phyloP scores from a whole-genome alignment of 2,329 filamentous ascomycete genomes.

The Cytospora piceae region DNA sequence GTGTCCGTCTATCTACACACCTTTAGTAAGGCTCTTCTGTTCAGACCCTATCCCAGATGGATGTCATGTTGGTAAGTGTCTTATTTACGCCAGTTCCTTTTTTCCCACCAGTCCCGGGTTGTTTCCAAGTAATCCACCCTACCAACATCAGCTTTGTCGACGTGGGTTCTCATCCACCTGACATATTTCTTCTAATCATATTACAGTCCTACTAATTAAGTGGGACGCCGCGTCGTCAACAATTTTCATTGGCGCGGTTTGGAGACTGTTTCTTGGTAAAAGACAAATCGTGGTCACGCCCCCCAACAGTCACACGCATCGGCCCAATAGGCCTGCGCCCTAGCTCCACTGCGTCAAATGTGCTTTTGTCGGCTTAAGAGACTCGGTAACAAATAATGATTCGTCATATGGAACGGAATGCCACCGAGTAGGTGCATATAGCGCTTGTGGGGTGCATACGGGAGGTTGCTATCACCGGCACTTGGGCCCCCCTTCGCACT shows the following conservation, averaged over 20 bases:
- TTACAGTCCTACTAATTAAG: not conserved
- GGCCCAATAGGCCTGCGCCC: too few species aligned
- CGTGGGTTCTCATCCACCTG: not conserved
- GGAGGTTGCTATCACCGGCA: slow-evolving; percentile 9
- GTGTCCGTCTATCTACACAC: too few species aligned
- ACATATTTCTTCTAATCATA: not conserved
- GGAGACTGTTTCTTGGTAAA: too few species aligned
- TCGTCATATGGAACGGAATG: not conserved
- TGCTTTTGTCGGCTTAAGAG: too few species aligned
- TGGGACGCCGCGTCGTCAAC: not conserved
- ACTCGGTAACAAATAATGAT: too few species aligned
- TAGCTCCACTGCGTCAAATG: too few species aligned
- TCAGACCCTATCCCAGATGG: too few species aligned
- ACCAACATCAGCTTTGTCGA: too few species aligned
- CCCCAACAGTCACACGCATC: too few species aligned
- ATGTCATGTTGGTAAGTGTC: not conserved
- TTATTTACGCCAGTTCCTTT: not conserved
- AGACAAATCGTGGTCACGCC: too few species aligned
- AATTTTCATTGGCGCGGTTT: not conserved
- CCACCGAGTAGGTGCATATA: slow-evolving; percentile 8
- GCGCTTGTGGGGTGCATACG: not conserved
- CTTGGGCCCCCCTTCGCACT: not conserved
- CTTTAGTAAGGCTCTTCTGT: too few species aligned
- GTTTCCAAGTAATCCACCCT: not conserved
- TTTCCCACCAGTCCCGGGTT: not conserved